These are phyloP conservation scores for Ogataea zsoltii DNA, from an alignment of 805 yeast species.

Conservation along the genomic window DNA sequence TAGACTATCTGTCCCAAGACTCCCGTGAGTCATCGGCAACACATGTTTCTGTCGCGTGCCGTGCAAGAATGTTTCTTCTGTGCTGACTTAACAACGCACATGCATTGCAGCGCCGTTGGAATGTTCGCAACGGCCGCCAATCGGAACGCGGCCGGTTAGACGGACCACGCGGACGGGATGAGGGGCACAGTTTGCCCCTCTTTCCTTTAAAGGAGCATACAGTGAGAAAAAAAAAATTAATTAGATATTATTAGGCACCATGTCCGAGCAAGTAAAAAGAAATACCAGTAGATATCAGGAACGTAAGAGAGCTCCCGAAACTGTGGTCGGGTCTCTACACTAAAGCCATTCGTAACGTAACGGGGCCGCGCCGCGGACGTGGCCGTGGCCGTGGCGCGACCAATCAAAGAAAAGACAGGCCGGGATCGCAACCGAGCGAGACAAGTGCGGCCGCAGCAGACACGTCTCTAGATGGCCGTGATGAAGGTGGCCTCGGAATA, in stretches of 20 bases:
- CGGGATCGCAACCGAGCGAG: not conserved
- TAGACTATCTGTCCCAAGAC: no score
- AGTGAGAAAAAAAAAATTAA: constrained; percentile 2
- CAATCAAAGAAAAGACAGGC: not conserved
- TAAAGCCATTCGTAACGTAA: no score
- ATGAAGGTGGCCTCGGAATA: constrained; percentile 85
- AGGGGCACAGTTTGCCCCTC: not conserved
- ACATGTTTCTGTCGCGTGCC: no score
- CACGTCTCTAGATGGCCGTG: constrained; percentile 31
- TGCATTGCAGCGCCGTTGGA: not conserved
- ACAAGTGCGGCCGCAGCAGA: not conserved
- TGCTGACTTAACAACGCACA: no score
- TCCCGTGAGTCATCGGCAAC: no score
- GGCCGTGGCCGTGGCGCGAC: not conserved
- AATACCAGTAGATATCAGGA: no score
- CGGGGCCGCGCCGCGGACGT: no score
- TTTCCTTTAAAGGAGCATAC: not conserved
- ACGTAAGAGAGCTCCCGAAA: no score
- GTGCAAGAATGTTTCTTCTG: no score
- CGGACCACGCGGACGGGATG: not conserved
- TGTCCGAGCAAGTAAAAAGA: no score
- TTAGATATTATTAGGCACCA: constrained; percentile 1
- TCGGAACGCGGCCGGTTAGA: not conserved
- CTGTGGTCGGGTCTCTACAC: no score
- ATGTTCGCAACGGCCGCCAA: constrained; percentile 4